Evolutionary conservation across 805 yeast genomes (phyloP).

Genomic region (Wickerhamiella nectarea): DNA sequence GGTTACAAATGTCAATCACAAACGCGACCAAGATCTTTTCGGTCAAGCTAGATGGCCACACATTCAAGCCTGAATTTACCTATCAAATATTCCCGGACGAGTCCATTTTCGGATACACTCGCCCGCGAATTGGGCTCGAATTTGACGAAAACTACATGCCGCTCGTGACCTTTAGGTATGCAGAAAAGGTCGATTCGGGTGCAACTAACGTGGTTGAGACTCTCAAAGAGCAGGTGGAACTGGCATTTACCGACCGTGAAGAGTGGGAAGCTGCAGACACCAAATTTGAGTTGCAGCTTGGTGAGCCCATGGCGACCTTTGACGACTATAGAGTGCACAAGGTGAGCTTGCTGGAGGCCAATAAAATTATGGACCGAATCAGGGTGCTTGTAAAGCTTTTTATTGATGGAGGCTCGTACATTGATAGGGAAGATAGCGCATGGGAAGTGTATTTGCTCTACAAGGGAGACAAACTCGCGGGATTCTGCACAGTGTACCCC

Average conservation of each 20-base stretch:
- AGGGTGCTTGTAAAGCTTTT: constrained; percentile 70
- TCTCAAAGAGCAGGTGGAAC: constrained; percentile 48
- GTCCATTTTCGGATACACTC: constrained; percentile 70
- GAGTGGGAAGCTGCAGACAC: constrained; percentile 46
- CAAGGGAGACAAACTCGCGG: constrained; percentile 40
- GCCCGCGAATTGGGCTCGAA: constrained; percentile 43
- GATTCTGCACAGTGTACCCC: constrained; percentile 71
- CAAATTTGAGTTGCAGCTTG: constrained; percentile 23
- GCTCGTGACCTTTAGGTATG: constrained; percentile 46
- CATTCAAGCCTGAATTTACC: constrained; percentile 66
- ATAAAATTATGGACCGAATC: constrained; percentile 23
- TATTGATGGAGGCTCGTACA: constrained; percentile 88
- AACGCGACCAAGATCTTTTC: constrained; percentile 16
- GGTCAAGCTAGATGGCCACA: constrained; percentile 13
- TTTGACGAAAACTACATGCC: constrained; percentile 71
- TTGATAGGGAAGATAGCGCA: constrained; percentile 56
- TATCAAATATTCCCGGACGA: constrained; percentile 89
- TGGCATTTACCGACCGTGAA: constrained; percentile 48
- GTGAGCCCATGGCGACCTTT: constrained; percentile 23
- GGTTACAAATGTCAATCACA: background rate
- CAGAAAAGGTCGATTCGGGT: constrained; percentile 36
- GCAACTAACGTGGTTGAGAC: constrained; percentile 47
- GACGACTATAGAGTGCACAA: constrained; percentile 38
- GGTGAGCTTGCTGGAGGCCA: constrained; percentile 10
- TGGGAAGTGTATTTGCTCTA: constrained; percentile 68